phyloP scores from a whole-genome alignment of 768 basidiomycete species.

The Kwoniella europaea region DNA sequence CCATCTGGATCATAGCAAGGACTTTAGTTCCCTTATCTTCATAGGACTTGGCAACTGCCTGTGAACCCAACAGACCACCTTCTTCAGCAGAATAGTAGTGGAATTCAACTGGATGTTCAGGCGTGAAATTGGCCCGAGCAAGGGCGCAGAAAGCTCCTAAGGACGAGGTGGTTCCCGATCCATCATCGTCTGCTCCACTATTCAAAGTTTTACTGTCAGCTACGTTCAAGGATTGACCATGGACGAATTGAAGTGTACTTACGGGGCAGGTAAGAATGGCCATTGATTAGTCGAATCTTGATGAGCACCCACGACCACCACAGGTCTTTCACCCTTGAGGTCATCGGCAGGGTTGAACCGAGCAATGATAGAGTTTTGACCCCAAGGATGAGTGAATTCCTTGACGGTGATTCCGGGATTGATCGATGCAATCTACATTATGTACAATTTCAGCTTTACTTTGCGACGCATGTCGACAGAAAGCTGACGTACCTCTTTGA shows the following conservation, averaged over 20 bases:
- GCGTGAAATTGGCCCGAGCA: slow-evolving; percentile 50
- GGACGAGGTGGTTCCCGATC: slow-evolving; percentile 56
- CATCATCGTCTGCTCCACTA: slow-evolving; percentile 60
- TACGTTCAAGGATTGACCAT: not conserved
- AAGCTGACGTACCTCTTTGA: slow-evolving; percentile 51
- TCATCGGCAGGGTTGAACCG: slow-evolving; percentile 64
- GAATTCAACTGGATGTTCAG: slow-evolving; percentile 59
- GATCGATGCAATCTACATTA: slow-evolving; percentile 33
- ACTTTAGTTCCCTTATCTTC: slow-evolving; percentile 69
- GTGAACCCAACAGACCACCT: slow-evolving; percentile 69
- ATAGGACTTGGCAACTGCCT: slow-evolving; percentile 82
- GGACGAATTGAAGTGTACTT: slow-evolving; percentile 14
- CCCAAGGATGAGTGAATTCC: slow-evolving; percentile 64
- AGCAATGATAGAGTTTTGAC: slow-evolving; percentile 68
- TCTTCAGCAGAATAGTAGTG: slow-evolving; percentile 60
- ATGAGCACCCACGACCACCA: slow-evolving; percentile 58
- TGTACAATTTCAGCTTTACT: not conserved
- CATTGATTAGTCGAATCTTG: slow-evolving; percentile 60
- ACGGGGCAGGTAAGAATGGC: slow-evolving; percentile 61
- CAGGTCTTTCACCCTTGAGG: slow-evolving; percentile 62
- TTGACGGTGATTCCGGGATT: slow-evolving; percentile 65
- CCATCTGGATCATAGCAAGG: slow-evolving; percentile 81
- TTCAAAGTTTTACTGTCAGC: slow-evolving; percentile 7
- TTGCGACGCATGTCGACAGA: not conserved
- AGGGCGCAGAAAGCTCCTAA: slow-evolving; percentile 57